phyloP scores from a whole-genome alignment of 192 early-diverging fungal genomes.

The Dispira parvispora region DNA sequence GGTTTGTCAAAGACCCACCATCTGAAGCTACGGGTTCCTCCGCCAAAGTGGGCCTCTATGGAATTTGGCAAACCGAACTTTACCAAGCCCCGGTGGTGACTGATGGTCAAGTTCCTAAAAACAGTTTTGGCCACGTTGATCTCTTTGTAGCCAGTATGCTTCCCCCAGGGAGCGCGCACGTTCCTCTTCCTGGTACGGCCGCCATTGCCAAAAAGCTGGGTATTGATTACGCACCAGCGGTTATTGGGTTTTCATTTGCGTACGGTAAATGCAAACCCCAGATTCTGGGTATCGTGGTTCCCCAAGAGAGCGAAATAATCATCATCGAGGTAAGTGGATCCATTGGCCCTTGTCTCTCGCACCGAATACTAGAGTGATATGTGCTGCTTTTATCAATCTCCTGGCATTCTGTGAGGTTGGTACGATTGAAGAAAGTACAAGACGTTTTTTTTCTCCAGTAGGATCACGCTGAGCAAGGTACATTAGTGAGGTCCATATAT shows the following conservation, averaged over 20 bases:
- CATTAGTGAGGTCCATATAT: background rate
- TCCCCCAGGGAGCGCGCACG: constrained; percentile 58
- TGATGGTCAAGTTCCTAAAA: constrained; percentile 63
- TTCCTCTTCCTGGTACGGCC: constrained; percentile 37
- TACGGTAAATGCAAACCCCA: background rate
- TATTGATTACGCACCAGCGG: constrained; percentile 68
- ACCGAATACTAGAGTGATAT: background rate
- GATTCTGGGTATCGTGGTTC: background rate
- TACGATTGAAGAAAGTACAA: background rate
- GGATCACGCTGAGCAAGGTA: background rate
- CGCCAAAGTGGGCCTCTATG: constrained; percentile 40
- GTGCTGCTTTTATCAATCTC: background rate
- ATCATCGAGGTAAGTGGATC: background rate
- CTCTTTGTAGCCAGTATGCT: constrained; percentile 72
- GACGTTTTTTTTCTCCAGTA: background rate
- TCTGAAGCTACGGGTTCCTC: constrained; percentile 12
- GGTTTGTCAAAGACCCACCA: constrained; percentile 11
- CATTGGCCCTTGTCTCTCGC: background rate
- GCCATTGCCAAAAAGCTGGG: constrained; percentile 54
- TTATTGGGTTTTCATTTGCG: constrained; percentile 35
- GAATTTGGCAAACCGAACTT: constrained; percentile 73
- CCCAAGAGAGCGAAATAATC: background rate
- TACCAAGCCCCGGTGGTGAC: constrained; percentile 42
- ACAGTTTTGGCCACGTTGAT: constrained; percentile 71
- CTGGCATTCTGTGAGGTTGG: background rate